Conservation (phyloP, 202 grass and related monocot species). For the Panicum hallii region DNA sequence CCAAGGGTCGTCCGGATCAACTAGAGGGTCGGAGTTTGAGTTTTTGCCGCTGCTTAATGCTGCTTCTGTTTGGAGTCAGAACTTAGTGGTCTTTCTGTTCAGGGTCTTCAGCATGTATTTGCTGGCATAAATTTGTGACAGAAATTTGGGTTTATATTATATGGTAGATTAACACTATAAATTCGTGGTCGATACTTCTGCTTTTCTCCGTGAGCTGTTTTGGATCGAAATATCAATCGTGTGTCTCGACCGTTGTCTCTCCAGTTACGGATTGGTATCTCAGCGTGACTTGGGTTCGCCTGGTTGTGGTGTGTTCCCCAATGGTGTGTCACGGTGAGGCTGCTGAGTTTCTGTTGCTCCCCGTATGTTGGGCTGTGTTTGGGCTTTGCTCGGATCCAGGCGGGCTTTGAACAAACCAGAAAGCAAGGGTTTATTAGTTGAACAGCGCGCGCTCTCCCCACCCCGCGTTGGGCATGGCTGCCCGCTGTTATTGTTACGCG, state of each 20-base stretch:
- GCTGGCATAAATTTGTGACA: conserved; percentile 11
- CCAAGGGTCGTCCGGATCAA: neutral
- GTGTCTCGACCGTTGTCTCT: neutral
- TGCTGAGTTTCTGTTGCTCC: too few species aligned
- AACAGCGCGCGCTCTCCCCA: too few species aligned
- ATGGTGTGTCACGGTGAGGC: too few species aligned
- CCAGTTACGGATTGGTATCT: too few species aligned
- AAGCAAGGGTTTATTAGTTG: too few species aligned
- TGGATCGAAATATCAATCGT: neutral
- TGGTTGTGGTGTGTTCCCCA: rapidly evolving
- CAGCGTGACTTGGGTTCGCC: too few species aligned
- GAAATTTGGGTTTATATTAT: neutral
- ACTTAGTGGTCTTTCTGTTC: neutral
- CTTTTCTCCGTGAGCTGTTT: neutral
- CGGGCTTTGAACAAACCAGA: too few species aligned
- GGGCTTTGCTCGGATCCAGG: too few species aligned
- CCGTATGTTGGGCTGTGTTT: too few species aligned
- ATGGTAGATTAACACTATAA: neutral
- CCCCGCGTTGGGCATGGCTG: too few species aligned
- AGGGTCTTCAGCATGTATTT: neutral
- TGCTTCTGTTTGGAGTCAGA: neutral
- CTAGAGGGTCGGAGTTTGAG: neutral
- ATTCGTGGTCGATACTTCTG: neutral
- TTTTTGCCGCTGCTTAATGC: neutral
- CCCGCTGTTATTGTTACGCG: too few species aligned